Conservation (phyloP, 768 basidiomycete genomes). For the Suillus bovinus region DNA sequence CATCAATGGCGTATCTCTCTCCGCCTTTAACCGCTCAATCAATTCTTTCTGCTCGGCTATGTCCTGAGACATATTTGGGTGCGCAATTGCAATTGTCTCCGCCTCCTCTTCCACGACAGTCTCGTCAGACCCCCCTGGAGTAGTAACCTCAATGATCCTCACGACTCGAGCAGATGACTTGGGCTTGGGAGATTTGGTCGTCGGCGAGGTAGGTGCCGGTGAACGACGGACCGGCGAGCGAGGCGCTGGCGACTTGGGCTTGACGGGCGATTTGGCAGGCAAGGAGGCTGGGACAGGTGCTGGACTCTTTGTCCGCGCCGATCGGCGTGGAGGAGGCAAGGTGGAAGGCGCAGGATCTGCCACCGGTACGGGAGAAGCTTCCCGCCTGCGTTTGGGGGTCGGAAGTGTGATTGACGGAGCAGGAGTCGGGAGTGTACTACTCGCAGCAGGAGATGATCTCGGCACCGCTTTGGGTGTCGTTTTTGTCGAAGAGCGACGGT, state of each 20-base stretch:
- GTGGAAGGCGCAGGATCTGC: slow-evolving; percentile 19
- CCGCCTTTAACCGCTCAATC: slow-evolving; percentile 69
- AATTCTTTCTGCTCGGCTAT: slow-evolving; percentile 77
- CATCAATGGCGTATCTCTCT: slow-evolving; percentile 44
- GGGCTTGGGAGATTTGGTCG: slow-evolving; percentile 38
- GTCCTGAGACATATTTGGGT: slow-evolving; percentile 67
- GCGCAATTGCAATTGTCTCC: slow-evolving; percentile 57
- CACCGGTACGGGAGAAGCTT: slow-evolving; percentile 45
- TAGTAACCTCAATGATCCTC: slow-evolving; percentile 36
- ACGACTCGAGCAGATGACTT: slow-evolving; percentile 22
- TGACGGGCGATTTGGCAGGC: background rate
- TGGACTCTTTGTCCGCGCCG: slow-evolving; percentile 44
- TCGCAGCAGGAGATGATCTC: slow-evolving; percentile 30
- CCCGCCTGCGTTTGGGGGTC: slow-evolving; percentile 65
- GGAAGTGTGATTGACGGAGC: slow-evolving; percentile 41
- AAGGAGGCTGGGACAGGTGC: slow-evolving; percentile 25
- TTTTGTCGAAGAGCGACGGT: slow-evolving; percentile 67
- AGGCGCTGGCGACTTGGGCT: slow-evolving; percentile 34
- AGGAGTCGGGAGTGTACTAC: slow-evolving; percentile 33
- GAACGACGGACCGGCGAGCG: slow-evolving; percentile 33
- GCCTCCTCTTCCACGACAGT: slow-evolving; percentile 67
- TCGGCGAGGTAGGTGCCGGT: slow-evolving; percentile 33
- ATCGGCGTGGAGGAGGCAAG: slow-evolving; percentile 44
- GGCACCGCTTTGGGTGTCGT: slow-evolving; percentile 30
- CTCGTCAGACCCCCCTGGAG: slow-evolving; percentile 60